Evolutionary conservation across 768 basidiomycete genomes (phyloP), one percentile per base, ranked within the genome.

Genomic region (Butyriboletus loyo): DNA sequence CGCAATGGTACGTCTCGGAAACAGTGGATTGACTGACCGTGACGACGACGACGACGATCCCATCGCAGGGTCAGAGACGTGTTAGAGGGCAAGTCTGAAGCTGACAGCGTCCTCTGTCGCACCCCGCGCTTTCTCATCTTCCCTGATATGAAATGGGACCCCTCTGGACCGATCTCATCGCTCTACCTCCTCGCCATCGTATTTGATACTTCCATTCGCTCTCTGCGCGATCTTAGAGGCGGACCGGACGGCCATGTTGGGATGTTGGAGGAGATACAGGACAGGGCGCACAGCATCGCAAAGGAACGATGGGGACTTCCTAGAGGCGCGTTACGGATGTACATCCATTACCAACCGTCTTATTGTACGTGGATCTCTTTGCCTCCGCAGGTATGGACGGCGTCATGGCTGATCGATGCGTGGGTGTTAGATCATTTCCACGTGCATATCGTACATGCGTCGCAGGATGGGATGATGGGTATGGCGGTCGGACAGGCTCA

Each of bases 91-190:
- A 70, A 73, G 30, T 85, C 89, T 5, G 93, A 98, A 68, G 77
- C 80, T 19, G 79, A 86, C 15, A 84, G 86, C 39, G 68, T 98
- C 22, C 71, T 97, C 19, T 85, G 77, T 62, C 79, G 85, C 2
- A 78, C 76, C 13, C 68, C 80, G 0, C 75, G 79, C 6, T 97
- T 89, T 62, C 58, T 96, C 35, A 84, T 99, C 50, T 71, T 97
- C 0, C 96, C 96, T 0, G 96, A 99, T 71, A 88, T 97, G 83
- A 98, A 98, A 73, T 98, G 96, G 96, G 93, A 98, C 66, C 77
- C 84, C 22, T 89, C 83, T 0, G 58, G 89, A n/a, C 66, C 68
- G 0, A 50, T 67, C 32, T 71, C 81, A 0, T 81, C 90, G 1
- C 76, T 99, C 47, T 98, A 99, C 68, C 84, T 98, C 52, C 75